These are phyloP conservation scores for Penicillium sp. DNA, from an alignment of 2,329 filamentous ascomycete species.

Conservation along the genomic window DNA sequence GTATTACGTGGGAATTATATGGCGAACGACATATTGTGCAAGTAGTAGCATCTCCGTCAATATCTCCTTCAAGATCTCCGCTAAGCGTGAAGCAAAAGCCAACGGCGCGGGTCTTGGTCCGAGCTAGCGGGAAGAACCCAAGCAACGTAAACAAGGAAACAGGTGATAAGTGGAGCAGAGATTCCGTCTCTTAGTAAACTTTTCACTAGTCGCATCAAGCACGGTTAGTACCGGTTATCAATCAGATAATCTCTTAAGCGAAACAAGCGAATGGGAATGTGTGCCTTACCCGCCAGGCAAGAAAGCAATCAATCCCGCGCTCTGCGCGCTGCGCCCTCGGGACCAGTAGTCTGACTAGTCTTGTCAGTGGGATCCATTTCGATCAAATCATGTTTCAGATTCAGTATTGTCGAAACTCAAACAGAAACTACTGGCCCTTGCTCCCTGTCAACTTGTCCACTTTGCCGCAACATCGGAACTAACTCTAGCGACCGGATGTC, in stretches of 20 bases:
- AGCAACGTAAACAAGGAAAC: background rate
- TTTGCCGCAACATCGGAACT: too few species aligned
- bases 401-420: too few species aligned
- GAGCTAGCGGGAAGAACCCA: background rate
- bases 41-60: background rate
- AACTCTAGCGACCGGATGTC: too few species aligned
- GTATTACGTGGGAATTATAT: too few species aligned
- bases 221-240: background rate
- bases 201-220: background rate
- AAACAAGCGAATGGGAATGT: background rate
- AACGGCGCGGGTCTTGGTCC: background rate
- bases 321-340: background rate
- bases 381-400: too few species aligned
- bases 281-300: background rate
- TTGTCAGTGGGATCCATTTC: too few species aligned
- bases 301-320: background rate
- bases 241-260: constrained; percentile 1
- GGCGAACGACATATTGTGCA: background rate
- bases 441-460: too few species aligned
- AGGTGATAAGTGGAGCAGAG: background rate
- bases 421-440: too few species aligned
- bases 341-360: too few species aligned
- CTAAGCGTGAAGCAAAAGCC: background rate
- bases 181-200: background rate
- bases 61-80: too few species aligned